Conservation (phyloP, 225 moss, liverwort and hornwort genomes). For the Physcomitrellopsis africana region DNA sequence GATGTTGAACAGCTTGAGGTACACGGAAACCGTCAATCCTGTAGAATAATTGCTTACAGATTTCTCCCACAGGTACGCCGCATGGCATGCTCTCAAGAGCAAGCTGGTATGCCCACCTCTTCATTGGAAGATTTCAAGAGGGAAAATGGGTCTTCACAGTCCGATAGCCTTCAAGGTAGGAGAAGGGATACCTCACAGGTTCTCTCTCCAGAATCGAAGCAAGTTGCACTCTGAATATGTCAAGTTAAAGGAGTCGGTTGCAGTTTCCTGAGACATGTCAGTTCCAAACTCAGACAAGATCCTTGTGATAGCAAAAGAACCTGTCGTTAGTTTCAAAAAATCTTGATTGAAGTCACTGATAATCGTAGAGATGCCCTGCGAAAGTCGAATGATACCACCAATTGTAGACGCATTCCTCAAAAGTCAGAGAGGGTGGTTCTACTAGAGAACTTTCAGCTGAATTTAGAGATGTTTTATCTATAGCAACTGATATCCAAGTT, state of each 20-base stretch:
- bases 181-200: constrained; percentile 39
- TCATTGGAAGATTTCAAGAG: constrained; percentile 55
- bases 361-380: constrained; percentile 34
- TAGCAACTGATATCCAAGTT: constrained; percentile 26
- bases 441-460: constrained; percentile 36
- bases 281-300: constrained; percentile 33
- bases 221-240: constrained; percentile 34
- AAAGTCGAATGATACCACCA: constrained; percentile 38
- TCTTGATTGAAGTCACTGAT: constrained; percentile 25
- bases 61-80: constrained; percentile 35
- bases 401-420: constrained; percentile 25
- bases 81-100: constrained; percentile 45
- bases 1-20: background rate
- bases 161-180: constrained; percentile 45
- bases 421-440: constrained; percentile 36
- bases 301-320: constrained; percentile 39
- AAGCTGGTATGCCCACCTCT: constrained; percentile 44
- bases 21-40: background rate
- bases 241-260: constrained; percentile 33
- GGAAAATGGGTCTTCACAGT: constrained; percentile 33
- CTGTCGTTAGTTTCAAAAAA: constrained; percentile 30
- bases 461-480: constrained; percentile 36
- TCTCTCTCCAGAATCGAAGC: constrained; percentile 34
- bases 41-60: constrained; percentile 22
- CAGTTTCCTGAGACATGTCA: background rate